Conservation (phyloP, 2,329 filamentous ascomycete species). For the Acarospora socialis region DNA sequence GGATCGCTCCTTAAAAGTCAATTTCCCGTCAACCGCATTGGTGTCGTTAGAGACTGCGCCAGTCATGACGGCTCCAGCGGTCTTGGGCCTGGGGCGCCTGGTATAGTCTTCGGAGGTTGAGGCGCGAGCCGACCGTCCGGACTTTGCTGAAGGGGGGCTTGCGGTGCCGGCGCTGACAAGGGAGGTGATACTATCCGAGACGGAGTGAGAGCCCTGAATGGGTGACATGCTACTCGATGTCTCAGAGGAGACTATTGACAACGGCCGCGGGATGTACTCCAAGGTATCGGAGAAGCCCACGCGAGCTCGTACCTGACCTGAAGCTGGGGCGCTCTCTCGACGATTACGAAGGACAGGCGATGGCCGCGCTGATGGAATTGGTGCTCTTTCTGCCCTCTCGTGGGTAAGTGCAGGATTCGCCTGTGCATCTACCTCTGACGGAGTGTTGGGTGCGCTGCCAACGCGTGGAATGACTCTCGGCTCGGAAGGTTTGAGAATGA, state of each 20-base stretch:
- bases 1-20: conserved; percentile 13
- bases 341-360: conserved; percentile 23
- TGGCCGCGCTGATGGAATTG: too few species aligned
- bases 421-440: too few species aligned
- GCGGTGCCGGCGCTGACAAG: conserved; percentile 47
- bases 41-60: conserved; percentile 14
- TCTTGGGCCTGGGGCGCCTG: conserved; percentile 25
- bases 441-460: conserved; percentile 44
- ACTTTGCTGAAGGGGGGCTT: conserved; percentile 27
- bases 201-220: conserved; percentile 53
- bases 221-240: conserved; percentile 63
- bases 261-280: conserved; percentile 67
- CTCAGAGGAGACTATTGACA: conserved; percentile 74
- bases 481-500: conserved; percentile 48
- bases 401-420: conserved; percentile 9
- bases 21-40: conserved; percentile 19
- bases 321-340: conserved; percentile 22
- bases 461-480: conserved; percentile 38
- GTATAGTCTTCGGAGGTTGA: background rate
- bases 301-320: conserved; percentile 33
- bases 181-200: conserved; percentile 69
- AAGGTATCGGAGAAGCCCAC: conserved; percentile 77
- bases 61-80: conserved; percentile 23
- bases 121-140: conserved; percentile 7
- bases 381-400: conserved; percentile 1